A percentile compares a stretch with the other conserved stretches of the same genome.
These are phyloP conservation scores for Neospermospora avenae DNA, from an alignment of 2,329 filamentous ascomycete species.

Conservation along the genomic window DNA sequence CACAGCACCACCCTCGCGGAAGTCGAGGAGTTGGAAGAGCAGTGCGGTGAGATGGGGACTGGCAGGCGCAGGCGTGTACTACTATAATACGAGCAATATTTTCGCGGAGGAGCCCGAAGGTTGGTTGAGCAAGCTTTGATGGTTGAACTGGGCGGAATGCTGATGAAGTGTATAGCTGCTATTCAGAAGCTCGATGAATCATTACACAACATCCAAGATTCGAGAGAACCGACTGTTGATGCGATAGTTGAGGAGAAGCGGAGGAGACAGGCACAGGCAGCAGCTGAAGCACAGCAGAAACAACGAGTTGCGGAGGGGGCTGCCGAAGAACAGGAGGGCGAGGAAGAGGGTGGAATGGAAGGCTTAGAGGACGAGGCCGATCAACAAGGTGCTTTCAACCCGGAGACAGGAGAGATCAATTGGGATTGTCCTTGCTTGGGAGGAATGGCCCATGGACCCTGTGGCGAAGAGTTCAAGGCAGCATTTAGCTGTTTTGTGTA, in stretches of 20 bases:
- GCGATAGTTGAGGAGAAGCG: constrained; percentile 64
- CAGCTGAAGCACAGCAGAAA: constrained; percentile 28
- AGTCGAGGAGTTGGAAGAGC: constrained; percentile 79
- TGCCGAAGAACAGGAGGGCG: constrained; percentile 24
- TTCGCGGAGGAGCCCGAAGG: constrained; percentile 81
- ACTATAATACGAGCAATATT: constrained; percentile 84
- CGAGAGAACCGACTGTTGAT: constrained; percentile 62
- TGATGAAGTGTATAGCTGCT: constrained; percentile 27
- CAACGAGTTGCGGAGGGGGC: constrained; percentile 21
- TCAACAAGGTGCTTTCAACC: constrained; percentile 92
- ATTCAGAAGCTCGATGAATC: constrained; percentile 38
- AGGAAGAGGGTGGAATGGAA: constrained; percentile 39
- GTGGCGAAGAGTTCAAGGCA: constrained; percentile 89
- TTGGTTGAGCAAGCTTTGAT: constrained; percentile 39
- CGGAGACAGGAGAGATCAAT: constrained; percentile 98
- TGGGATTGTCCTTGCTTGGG: constrained; percentile 98
- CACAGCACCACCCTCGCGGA: constrained; percentile 56
- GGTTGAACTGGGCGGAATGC: constrained; percentile 7
- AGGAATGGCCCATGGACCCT: constrained; percentile 95
- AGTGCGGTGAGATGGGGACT: constrained; percentile 69
- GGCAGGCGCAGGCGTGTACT: constrained; percentile 77
- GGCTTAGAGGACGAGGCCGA: constrained; percentile 76
- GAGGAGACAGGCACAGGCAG: constrained; percentile 30
- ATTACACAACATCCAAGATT: constrained; percentile 39
- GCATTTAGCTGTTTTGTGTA: constrained; percentile 99